Evolutionary conservation across 768 basidiomycete species (phyloP).

Genomic region (Psilocybe cubensis): DNA sequence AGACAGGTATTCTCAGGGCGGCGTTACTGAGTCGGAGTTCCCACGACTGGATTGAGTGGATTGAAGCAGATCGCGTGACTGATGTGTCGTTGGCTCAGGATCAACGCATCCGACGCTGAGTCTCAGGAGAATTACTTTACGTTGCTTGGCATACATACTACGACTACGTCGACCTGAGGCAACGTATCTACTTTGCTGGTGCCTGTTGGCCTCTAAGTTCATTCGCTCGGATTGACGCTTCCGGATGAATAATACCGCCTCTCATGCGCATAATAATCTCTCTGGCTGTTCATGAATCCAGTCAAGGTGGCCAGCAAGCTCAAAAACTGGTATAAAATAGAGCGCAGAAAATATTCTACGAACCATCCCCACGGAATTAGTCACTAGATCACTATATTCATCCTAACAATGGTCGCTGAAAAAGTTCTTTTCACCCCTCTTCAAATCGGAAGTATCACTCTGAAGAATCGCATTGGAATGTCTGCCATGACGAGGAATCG

Average conservation of each 20-base stretch:
- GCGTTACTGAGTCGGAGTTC: too few relatives aligned
- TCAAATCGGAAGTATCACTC: constrained; percentile 36
- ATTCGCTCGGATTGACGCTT: not conserved
- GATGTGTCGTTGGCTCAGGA: too few relatives aligned
- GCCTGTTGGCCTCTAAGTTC: too few relatives aligned
- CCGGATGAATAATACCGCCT: not conserved
- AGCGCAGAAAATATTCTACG: not conserved
- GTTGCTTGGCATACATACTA: too few relatives aligned
- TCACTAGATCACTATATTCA: not conserved
- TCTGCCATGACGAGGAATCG: constrained; percentile 46
- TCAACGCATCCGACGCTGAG: too few relatives aligned
- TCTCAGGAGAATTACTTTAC: too few relatives aligned
- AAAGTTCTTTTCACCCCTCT: constrained; percentile 36
- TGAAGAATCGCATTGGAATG: constrained; percentile 44
- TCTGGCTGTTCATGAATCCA: not conserved
- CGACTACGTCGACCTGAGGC: too few relatives aligned
- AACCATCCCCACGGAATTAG: not conserved
- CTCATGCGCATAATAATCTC: not conserved
- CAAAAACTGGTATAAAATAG: not conserved
- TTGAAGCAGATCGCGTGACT: too few relatives aligned
- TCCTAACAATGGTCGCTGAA: not conserved
- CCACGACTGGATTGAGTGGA: too few relatives aligned
- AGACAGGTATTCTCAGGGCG: too few relatives aligned
- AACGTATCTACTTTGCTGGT: too few relatives aligned
- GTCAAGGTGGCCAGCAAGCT: not conserved